A percentile compares a stretch with the other conserved stretches of the same genome.
phyloP scores from a whole-genome alignment of 306 rosid genomes.

The Pachyrhizus erosus region DNA sequence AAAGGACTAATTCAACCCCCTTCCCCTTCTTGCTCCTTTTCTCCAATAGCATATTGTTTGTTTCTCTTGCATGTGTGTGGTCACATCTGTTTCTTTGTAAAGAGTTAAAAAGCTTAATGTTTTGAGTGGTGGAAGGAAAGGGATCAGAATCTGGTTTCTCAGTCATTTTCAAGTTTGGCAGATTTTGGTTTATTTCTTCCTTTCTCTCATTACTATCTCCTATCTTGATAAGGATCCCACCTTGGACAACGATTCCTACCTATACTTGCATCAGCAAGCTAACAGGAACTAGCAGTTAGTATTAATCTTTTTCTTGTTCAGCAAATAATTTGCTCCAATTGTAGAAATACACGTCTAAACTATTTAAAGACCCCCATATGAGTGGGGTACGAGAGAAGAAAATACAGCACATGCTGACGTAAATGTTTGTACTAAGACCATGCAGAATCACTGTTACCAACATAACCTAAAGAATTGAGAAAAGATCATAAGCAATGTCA shows the following conservation, averaged over 20 bases:
- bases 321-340: neutral
- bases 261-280: slow-evolving; percentile 10
- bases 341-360: neutral
- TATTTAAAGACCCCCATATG: neutral
- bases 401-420: neutral
- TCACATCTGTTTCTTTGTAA: slow-evolving; percentile 60
- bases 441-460: neutral
- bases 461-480: neutral
- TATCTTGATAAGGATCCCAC: slow-evolving; percentile 60
- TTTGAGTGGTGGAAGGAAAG: slow-evolving; percentile 56
- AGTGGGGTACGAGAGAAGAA: neutral
- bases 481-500: neutral
- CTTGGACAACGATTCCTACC: slow-evolving; percentile 36
- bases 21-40: no score
- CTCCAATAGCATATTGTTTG: neutral
- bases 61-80: slow-evolving; percentile 37
- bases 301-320: neutral
- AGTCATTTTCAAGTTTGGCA: slow-evolving; percentile 50
- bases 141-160: slow-evolving; percentile 67
- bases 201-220: slow-evolving; percentile 49
- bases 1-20: slow-evolving; percentile 35
- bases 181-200: slow-evolving; percentile 41
- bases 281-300: neutral
- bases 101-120: slow-evolving; percentile 47
- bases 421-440: neutral